Evolutionary conservation across 495 filamentous ascomycete species (phyloP).

Genomic region (Penicillium cataractarum): DNA sequence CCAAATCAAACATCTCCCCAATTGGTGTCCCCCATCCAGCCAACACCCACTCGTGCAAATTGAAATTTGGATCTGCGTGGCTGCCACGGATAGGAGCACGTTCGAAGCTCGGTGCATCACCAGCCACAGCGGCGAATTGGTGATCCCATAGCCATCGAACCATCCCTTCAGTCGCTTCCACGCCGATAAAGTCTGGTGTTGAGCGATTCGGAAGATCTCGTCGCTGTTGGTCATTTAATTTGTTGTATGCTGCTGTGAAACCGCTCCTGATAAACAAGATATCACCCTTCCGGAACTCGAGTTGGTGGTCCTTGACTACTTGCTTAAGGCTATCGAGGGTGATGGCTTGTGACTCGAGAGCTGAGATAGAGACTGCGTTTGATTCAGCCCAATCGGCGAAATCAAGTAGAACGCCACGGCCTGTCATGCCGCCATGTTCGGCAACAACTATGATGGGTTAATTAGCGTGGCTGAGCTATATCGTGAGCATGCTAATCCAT

Average conservation of each 20-base stretch:
- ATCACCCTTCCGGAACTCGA: constrained; percentile 47
- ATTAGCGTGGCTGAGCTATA: background rate
- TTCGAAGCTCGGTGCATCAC: constrained; percentile 43
- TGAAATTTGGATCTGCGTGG: constrained; percentile 26
- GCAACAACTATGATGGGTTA: constrained; percentile 22
- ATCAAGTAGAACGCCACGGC: constrained; percentile 55
- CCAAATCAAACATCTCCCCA: constrained; percentile 61
- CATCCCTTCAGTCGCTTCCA: constrained; percentile 41
- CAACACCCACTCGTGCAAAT: constrained; percentile 54
- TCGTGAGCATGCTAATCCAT: constrained; percentile 10
- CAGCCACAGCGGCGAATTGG: constrained; percentile 53
- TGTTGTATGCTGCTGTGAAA: constrained; percentile 41
- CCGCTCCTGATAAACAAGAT: constrained; percentile 54
- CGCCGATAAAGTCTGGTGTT: constrained; percentile 37
- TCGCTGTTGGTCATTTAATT: constrained; percentile 28
- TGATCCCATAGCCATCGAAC: constrained; percentile 49
- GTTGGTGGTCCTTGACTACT: constrained; percentile 33
- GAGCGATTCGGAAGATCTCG: constrained; percentile 23
- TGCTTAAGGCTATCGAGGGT: constrained; percentile 37
- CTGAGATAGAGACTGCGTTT: constrained; percentile 31
- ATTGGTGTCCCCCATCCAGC: constrained; percentile 59
- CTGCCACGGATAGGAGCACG: constrained; percentile 32
- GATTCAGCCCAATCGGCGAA: constrained; percentile 51
- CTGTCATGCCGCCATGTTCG: constrained; percentile 44
- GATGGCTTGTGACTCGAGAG: constrained; percentile 39